Evolutionary conservation across 352 stramenopile species (phyloP), one percentile per base, ranked within the genome.

Genomic region (Globisporangium irregulare): DNA sequence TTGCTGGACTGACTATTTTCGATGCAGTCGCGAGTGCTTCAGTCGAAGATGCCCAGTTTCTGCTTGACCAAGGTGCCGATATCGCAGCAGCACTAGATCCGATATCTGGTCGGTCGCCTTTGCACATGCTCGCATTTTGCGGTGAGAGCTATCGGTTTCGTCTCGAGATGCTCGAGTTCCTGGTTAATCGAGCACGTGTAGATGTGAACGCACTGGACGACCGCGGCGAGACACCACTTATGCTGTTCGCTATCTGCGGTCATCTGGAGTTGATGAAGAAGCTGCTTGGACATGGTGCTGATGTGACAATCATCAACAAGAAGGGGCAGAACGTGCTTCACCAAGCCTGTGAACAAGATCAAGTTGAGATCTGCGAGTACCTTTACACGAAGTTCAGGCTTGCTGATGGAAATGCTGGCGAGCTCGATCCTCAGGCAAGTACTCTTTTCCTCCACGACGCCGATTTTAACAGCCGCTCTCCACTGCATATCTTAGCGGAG

Each of bases 121-220:
- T 92, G 18, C 82, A 92, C 34, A 59, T 87, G 71, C 68, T 92
- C 22, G 78, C 84, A 2, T 87, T 88, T 65, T 88, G 78, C 43
- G 73, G 70, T 1, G 84, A 86, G 60, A 81, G 64, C 41, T 73
- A 82, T 27, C 71, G 72, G 1, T 76, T 76, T 8, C 76, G 82
- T 3, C 62, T 80, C 8, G 74, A 78, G 32, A 79, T 91, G 73
- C 74, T 93, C 22, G 71, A 73, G 4, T 93, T 90, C 48, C 72
- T 93, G 9, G 48, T 90, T 1, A 12, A 62, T 8, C 62, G 61
- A 20, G 71, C 70, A 1, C 77, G 72, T 3, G 54, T 86, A 0
- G 75, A 87, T 24, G 67, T 89, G 14, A 70, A 89, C 34, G 74
- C 75, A 1, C 53, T 67, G 0, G 84, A 91, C 54, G 65, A 57